Conservation (phyloP, 148 eudicot species). For the Rhododendron henanense region DNA sequence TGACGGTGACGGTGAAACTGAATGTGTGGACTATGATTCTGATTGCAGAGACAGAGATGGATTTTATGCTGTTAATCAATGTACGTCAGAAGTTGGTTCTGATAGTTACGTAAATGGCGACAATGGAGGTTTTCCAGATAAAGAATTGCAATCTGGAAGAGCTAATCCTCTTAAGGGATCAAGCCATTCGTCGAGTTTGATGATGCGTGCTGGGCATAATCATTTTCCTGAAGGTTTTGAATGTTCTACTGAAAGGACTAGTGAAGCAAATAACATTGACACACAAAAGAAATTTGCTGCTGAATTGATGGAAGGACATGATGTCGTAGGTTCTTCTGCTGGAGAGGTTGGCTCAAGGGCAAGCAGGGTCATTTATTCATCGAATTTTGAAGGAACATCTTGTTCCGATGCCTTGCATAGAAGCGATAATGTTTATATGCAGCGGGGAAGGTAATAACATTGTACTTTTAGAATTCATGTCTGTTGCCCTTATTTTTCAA, state of each 20-base stretch:
- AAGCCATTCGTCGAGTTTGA: slow-evolving; percentile 7
- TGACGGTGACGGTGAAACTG: slow-evolving; percentile 47
- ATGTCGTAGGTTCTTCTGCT: slow-evolving; percentile 1
- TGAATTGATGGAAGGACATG: slow-evolving; percentile 14
- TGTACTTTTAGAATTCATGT: neutral
- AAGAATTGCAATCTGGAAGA: slow-evolving; percentile 5
- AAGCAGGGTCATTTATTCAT: slow-evolving; percentile 25
- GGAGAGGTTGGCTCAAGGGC: slow-evolving; percentile 23
- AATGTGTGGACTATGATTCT: slow-evolving; percentile 54
- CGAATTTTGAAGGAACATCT: slow-evolving; percentile 31
- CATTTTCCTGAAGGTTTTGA: slow-evolving; percentile 16
- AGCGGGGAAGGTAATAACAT: slow-evolving; percentile 35
- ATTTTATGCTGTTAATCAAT: slow-evolving; percentile 33
- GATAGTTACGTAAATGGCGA: slow-evolving; percentile 22
- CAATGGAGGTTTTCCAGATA: slow-evolving; percentile 5
- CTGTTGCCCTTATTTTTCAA: neutral
- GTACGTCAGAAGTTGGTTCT: slow-evolving; percentile 36
- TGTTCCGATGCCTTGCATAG: slow-evolving; percentile 24
- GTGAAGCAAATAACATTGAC: slow-evolving; percentile 13
- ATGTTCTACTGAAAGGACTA: neutral
- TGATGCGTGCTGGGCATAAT: slow-evolving; percentile 15
- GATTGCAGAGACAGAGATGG: slow-evolving; percentile 39
- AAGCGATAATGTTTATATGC: slow-evolving; percentile 17
- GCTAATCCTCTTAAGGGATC: slow-evolving; percentile 10
- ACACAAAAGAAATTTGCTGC: slow-evolving; percentile 10